A percentile compares a stretch with the other conserved stretches of the same genome.
These are phyloP conservation scores for Cymbopogon citratus DNA, from an alignment of 176 grass and related monocot species.

Conservation along the genomic window DNA sequence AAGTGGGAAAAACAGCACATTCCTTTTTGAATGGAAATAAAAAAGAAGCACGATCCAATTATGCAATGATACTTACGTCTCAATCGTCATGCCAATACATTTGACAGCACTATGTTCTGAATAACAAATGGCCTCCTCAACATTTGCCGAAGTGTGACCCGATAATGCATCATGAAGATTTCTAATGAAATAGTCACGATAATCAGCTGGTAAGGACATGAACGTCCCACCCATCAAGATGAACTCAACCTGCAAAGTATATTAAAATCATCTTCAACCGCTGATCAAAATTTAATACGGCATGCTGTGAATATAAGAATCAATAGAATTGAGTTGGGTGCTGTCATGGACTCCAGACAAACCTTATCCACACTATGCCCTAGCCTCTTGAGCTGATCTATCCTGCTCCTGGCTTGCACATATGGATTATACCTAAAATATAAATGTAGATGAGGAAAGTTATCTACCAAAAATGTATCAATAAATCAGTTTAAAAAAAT, in stretches of 20 bases:
- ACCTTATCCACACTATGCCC: conserved; percentile 99
- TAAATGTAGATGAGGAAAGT: neutral
- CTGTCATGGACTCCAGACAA: conserved; percentile 6
- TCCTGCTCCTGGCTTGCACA: conserved; percentile 97
- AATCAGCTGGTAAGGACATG: conserved; percentile 87
- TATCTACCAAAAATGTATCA: neutral
- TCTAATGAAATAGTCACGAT: conserved; percentile 98
- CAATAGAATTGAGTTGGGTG: neutral
- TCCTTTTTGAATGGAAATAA: conserved; percentile 6
- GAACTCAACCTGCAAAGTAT: conserved; percentile 66
- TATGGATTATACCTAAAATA: conserved; percentile 89
- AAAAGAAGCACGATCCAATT: neutral
- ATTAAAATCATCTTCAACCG: conserved; percentile 1
- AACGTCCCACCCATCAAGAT: conserved; percentile 99
- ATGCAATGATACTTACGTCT: conserved; percentile 57
- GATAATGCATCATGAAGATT: conserved; percentile 98
- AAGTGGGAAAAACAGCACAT: neutral
- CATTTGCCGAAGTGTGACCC: conserved; percentile 86
- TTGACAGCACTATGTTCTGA: conserved; percentile 88
- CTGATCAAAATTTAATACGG: neutral
- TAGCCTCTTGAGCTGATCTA: conserved; percentile 97
- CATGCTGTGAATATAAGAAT: neutral
- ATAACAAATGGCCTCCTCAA: conserved; percentile 98
- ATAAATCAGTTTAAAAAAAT: conserved; percentile 23
- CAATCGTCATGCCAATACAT: conserved; percentile 99